These are phyloP conservation scores for Hypoxylon fragiforme DNA, from an alignment of 495 filamentous ascomycete genomes.

Conservation along the genomic window DNA sequence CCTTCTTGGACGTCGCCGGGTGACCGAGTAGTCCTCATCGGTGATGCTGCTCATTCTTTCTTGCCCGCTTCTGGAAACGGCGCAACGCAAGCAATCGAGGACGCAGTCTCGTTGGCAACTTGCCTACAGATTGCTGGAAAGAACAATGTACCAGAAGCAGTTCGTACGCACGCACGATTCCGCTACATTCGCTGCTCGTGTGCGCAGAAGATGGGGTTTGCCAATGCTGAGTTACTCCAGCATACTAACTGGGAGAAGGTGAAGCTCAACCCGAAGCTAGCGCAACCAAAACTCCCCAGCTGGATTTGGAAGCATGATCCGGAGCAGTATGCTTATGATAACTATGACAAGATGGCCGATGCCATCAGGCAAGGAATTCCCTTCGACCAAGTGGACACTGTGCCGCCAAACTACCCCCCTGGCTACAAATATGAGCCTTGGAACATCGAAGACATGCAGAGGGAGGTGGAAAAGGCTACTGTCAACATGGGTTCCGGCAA, in stretches of 20 bases:
- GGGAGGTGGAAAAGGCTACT: slow-evolving; percentile 41
- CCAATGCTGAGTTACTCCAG: slow-evolving; percentile 59
- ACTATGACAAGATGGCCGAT: slow-evolving; percentile 51
- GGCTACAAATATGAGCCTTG: slow-evolving; percentile 52
- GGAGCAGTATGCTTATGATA: slow-evolving; percentile 58
- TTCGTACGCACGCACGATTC: slow-evolving; percentile 53
- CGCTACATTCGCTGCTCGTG: slow-evolving; percentile 60
- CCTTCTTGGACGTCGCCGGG: slow-evolving; percentile 64
- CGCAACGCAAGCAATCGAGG: slow-evolving; percentile 72
- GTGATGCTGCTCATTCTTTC: slow-evolving; percentile 72
- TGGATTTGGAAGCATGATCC: slow-evolving; percentile 63
- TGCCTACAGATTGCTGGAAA: slow-evolving; percentile 60
- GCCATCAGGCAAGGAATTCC: slow-evolving; percentile 44
- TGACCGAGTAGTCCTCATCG: slow-evolving; percentile 63
- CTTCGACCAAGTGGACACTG: slow-evolving; percentile 42
- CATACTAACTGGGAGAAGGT: slow-evolving; percentile 62
- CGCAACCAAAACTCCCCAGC: slow-evolving; percentile 53
- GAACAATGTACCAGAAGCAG: slow-evolving; percentile 44
- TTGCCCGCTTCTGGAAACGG: slow-evolving; percentile 68
- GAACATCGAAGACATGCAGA: slow-evolving; percentile 50
- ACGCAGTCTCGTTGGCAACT: slow-evolving; percentile 64
- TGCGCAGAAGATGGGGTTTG: slow-evolving; percentile 59
- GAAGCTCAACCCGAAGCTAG: slow-evolving; percentile 53
- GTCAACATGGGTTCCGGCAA: slow-evolving; percentile 45
- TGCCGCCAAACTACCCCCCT: slow-evolving; percentile 48